Conservation (phyloP, 1,139 yeast species). For the Hansenula sp. region DNA sequence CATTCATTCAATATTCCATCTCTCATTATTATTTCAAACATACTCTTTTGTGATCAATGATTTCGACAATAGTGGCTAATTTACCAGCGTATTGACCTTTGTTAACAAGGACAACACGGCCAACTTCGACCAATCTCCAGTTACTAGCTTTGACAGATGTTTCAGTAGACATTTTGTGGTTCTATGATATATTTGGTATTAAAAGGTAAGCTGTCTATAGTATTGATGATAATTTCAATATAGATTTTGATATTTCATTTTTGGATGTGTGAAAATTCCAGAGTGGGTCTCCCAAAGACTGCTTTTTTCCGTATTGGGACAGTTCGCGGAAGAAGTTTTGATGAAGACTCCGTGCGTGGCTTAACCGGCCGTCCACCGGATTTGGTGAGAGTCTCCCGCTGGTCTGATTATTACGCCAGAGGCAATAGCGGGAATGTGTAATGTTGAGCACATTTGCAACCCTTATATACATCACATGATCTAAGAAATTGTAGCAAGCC, state of each 20-base stretch:
- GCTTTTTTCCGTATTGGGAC: neutral
- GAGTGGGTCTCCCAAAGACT: neutral
- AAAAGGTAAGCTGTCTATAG: too few species aligned
- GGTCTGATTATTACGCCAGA: neutral
- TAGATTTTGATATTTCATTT: neutral
- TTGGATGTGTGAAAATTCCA: neutral
- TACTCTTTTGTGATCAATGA: constrained; percentile 99
- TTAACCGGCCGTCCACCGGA: too few species aligned
- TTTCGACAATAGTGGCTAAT: constrained; percentile 95
- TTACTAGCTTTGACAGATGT: constrained; percentile 91
- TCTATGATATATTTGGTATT: constrained; percentile 5
- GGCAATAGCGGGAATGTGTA: too few species aligned
- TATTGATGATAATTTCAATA: neutral
- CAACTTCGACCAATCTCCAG: constrained; percentile 99
- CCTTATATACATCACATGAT: too few species aligned
- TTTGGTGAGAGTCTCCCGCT: neutral
- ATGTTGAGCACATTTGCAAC: too few species aligned
- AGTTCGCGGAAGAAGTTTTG: neutral
- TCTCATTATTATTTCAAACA: constrained; percentile 34
- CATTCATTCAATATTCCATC: neutral
- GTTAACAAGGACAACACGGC: constrained; percentile 95
- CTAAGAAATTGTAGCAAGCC: too few species aligned
- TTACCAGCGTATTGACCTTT: constrained; percentile 66
- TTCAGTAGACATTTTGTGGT: constrained; percentile 50
- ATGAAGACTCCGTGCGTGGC: too few species aligned